Evolutionary conservation across 2,329 filamentous ascomycete species (phyloP), one percentile per base, ranked within the genome.

Genomic region (Harringtonia aguacate): DNA sequence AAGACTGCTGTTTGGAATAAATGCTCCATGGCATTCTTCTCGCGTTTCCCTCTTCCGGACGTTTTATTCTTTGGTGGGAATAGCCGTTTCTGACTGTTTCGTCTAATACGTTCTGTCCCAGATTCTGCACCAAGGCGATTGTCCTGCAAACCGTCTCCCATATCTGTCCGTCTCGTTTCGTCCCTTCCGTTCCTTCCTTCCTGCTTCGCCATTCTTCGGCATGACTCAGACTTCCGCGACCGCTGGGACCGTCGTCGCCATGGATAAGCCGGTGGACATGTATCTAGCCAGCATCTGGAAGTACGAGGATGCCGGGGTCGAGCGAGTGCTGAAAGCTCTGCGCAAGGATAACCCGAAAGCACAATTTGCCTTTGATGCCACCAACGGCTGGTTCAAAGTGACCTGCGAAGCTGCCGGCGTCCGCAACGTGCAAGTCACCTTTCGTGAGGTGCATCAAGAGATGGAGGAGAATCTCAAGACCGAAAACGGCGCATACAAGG

Each of bases 241-340:
- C 9, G 18, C 7, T 35, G 6, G 6, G n/a, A 5, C 17, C 17
- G n/a, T 6, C 34, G 8, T 13, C 22, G 47, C 17, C 34, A 48
- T 49, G 47, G 44, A 46, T 2, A 22, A 28, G 18, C 17, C 21
- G 4, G 39, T 41, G 18, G 54, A 58, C 41, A 53, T 59, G 39
- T 57, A 55, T 37, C 31, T 59, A 10, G 22, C 49, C 8, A 53
- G 50, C 24, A 36, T 59, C 29, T 61, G 58, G 56, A 30, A 45
- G 2, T 60, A 54, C 46, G 50, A 45, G 8, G 46, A 50, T 6
- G 49, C 45, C 7, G 53, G 51, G 14, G 42, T 55, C 27, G 41
- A 49, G 8, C 46, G 46, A 20, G 39, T 61, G 2, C 45, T 60
- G 12, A 34, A 49, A 1, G 36, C 36, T 1, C 40, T 61, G 15